phyloP scores from a whole-genome alignment of 2,329 filamentous ascomycete genomes.

The Berkeleyomyces basicola region DNA sequence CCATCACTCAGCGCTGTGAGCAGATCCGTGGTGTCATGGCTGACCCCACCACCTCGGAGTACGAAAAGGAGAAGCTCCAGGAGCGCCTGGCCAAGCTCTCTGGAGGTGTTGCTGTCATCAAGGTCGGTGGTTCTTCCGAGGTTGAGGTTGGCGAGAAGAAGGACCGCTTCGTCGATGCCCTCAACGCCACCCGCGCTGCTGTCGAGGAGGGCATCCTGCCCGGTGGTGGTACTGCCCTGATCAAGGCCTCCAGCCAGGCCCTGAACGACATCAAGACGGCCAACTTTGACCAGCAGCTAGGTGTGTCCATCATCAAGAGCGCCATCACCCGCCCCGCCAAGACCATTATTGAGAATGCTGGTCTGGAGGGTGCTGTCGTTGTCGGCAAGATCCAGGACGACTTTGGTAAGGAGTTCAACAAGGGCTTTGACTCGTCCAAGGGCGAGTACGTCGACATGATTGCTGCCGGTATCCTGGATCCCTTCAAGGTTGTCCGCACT shows the following conservation, averaged over 20 bases:
- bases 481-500: conserved; percentile 97
- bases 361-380: conserved; percentile 85
- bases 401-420: conserved; percentile 86
- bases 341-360: conserved; percentile 95
- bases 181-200: conserved; percentile 94
- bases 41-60: conserved; percentile 88
- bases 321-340: conserved; percentile 91
- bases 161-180: conserved; percentile 94
- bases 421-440: conserved; percentile 90
- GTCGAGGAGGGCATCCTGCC: conserved; percentile 99
- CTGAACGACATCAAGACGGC: conserved; percentile 64
- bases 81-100: conserved; percentile 99
- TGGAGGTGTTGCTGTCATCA: conserved; percentile 97
- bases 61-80: conserved; percentile 99
- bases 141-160: conserved; percentile 99
- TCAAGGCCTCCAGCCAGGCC: conserved; percentile 90
- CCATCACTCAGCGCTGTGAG: conserved; percentile 88
- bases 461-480: conserved; percentile 85
- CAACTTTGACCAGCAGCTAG: conserved; percentile 99
- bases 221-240: conserved; percentile 90
- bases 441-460: conserved; percentile 99
- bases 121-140: conserved; percentile 93
- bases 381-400: conserved; percentile 98
- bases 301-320: conserved; percentile 93
- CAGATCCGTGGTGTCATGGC: conserved; percentile 96